Evolutionary conservation across 2,329 filamentous ascomycete species (phyloP).

Genomic region (Beauveria brongniartii): DNA sequence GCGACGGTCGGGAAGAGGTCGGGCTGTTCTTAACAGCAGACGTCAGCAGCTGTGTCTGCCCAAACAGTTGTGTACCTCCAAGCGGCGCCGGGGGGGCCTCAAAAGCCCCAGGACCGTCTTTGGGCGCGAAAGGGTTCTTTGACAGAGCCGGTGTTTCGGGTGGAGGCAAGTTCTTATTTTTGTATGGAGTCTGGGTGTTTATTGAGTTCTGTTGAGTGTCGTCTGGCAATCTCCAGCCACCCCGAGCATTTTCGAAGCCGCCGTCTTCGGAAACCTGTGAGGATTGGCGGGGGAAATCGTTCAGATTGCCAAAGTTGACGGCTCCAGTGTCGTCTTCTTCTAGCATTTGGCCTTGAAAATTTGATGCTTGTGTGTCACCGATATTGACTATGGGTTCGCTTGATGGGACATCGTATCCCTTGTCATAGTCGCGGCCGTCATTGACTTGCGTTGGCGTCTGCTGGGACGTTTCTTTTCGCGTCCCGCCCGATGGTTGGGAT

Average conservation of each 20-base stretch:
- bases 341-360: slow-evolving; percentile 28
- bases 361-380: slow-evolving; percentile 19
- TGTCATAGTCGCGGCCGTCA: slow-evolving; percentile 47
- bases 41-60: slow-evolving; percentile 43
- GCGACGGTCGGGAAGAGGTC: slow-evolving; percentile 51
- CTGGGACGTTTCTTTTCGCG: slow-evolving; percentile 35
- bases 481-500: neutral
- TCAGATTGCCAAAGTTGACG: slow-evolving; percentile 35
- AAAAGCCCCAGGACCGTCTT: slow-evolving; percentile 18
- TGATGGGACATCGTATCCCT: slow-evolving; percentile 25
- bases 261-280: slow-evolving; percentile 36
- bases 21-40: slow-evolving; percentile 46
- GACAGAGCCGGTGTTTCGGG: slow-evolving; percentile 43
- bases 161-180: slow-evolving; percentile 16
- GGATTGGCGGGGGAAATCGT: slow-evolving; percentile 27
- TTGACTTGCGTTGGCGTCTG: slow-evolving; percentile 50
- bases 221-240: slow-evolving; percentile 30
- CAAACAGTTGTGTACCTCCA: slow-evolving; percentile 44
- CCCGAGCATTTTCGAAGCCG: slow-evolving; percentile 29
- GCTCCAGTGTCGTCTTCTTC: slow-evolving; percentile 42
- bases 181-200: slow-evolving; percentile 24
- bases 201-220: slow-evolving; percentile 25
- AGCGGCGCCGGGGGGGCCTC: slow-evolving; percentile 26
- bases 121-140: slow-evolving; percentile 37
- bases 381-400: slow-evolving; percentile 20